Conservation (phyloP, 345 rosid species). For the Syzygium aromaticum region DNA sequence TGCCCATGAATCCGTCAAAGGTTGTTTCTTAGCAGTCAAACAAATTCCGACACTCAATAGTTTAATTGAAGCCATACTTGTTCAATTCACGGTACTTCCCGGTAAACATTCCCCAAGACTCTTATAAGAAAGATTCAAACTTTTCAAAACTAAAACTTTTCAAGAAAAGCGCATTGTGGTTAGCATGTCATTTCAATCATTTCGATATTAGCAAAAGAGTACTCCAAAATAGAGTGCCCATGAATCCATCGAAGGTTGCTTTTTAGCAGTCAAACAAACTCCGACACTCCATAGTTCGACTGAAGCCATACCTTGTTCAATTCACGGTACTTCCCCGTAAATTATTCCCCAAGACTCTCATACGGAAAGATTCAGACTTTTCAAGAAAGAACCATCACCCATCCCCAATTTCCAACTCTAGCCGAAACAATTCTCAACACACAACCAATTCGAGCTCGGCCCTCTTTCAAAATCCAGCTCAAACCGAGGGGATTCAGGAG, state of each 20-base stretch:
- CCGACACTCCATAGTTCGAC: no score
- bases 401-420: neutral
- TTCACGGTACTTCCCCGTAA: neutral
- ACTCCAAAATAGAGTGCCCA: no score
- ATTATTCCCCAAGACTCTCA: neutral
- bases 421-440: neutral
- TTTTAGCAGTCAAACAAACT: no score
- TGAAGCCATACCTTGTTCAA: neutral
- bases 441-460: neutral
- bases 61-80: neutral
- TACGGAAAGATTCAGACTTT: neutral
- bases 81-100: neutral
- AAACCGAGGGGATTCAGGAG: neutral
- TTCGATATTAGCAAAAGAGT: no score
- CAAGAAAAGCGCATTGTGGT: no score
- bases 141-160: neutral
- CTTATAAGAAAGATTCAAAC: neutral
- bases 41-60: neutral
- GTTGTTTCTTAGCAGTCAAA: neutral
- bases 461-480: neutral
- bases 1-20: neutral
- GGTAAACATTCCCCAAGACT: neutral
- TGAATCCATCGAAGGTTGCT: no score
- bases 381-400: neutral
- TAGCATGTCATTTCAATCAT: no score